Percentiles rank a stretch among this genome's conserved stretches.
These are phyloP conservation scores for Grifola frondosa DNA, from an alignment of 1,284 basidiomycete genomes.

Conservation along the genomic window DNA sequence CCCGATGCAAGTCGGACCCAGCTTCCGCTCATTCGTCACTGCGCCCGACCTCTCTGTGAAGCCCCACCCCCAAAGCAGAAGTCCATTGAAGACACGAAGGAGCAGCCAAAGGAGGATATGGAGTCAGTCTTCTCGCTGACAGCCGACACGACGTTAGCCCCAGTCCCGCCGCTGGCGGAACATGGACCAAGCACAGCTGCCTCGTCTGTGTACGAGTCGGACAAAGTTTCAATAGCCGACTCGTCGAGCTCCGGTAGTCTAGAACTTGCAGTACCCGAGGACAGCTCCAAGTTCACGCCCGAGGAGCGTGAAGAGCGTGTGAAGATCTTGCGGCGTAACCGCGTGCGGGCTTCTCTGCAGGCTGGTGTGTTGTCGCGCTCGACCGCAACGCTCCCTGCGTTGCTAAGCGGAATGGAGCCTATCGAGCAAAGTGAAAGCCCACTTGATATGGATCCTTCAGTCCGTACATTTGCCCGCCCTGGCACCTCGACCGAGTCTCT, in stretches of 20 bases:
- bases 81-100: slow-evolving; percentile 2
- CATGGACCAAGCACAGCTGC: slow-evolving; percentile 16
- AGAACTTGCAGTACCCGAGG: slow-evolving; percentile 25
- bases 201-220: slow-evolving; percentile 14
- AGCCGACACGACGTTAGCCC: slow-evolving; percentile 12
- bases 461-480: slow-evolving; percentile 68
- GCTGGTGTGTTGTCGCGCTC: slow-evolving; percentile 28
- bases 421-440: slow-evolving; percentile 23
- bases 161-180: slow-evolving; percentile 10
- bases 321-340: slow-evolving; percentile 15
- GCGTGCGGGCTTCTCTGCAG: slow-evolving; percentile 23
- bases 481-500: slow-evolving; percentile 68
- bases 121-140: slow-evolving; percentile 11
- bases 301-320: slow-evolving; percentile 18
- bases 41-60: slow-evolving; percentile 38
- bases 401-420: slow-evolving; percentile 22
- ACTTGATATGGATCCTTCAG: slow-evolving; percentile 53
- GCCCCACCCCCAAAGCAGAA: slow-evolving; percentile 20
- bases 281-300: slow-evolving; percentile 2
- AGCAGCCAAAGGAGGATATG: slow-evolving; percentile 5
- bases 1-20: slow-evolving; percentile 78
- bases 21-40: too few species aligned
- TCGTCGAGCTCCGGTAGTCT: slow-evolving; percentile 19
- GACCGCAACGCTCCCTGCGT: slow-evolving; percentile 36
- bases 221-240: slow-evolving; percentile 18